phyloP scores from a whole-genome alignment of 1,284 basidiomycete species.

The Clitocybe nebularis region DNA sequence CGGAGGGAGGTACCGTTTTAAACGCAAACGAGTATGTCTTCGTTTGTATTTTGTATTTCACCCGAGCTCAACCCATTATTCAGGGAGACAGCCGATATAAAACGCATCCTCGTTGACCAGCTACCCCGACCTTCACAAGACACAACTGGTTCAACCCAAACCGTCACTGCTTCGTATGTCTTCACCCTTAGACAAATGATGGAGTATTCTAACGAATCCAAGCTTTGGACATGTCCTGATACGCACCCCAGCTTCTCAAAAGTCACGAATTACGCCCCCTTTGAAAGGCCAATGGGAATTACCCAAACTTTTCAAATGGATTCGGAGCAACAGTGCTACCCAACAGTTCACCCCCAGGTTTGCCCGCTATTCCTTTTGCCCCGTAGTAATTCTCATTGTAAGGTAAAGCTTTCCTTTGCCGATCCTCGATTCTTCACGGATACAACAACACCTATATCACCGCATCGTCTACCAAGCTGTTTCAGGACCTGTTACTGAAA shows the following conservation, averaged over 20 bases:
- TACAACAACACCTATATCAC: conserved; percentile 40
- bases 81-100: conserved; percentile 12
- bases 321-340: conserved; percentile 33
- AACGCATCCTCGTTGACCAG: conserved; percentile 7
- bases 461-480: conserved; percentile 54
- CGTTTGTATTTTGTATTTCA: not conserved
- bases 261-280: conserved; percentile 45
- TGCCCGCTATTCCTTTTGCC: too few relatives aligned
- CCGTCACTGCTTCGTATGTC: conserved; percentile 48
- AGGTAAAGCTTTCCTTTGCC: too few relatives aligned
- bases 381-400: too few relatives aligned
- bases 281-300: conserved; percentile 42
- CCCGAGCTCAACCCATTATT: not conserved
- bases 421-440: conserved; percentile 33
- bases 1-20: not conserved
- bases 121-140: not conserved
- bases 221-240: conserved; percentile 61
- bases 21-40: not conserved
- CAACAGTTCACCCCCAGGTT: conserved; percentile 56
- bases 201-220: conserved; percentile 1
- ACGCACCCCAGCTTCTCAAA: conserved; percentile 31
- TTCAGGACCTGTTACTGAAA: too few relatives aligned
- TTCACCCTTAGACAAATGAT: conserved; percentile 2
- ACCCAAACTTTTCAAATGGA: conserved; percentile 44
- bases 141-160: conserved; percentile 11